Conservation (phyloP, 371 early-diverging fungal species). For the Lichtheimia hyalospora region DNA sequence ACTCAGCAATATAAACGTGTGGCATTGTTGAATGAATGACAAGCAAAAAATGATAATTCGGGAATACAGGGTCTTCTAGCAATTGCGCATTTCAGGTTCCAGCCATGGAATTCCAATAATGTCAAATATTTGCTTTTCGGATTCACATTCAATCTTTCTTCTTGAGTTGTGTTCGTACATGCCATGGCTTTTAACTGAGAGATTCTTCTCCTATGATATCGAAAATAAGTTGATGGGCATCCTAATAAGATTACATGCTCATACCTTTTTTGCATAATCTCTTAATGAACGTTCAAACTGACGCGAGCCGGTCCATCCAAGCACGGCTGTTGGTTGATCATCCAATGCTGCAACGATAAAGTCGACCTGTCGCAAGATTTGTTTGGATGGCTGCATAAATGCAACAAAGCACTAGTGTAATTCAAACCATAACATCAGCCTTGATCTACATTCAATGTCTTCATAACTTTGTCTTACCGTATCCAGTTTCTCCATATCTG, state of each 20-base stretch:
- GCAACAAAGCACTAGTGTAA: slow-evolving; percentile 39
- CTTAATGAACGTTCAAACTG: slow-evolving; percentile 41
- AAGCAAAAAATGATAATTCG: neutral
- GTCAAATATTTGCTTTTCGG: slow-evolving; percentile 38
- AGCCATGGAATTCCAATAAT: slow-evolving; percentile 39
- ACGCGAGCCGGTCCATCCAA: slow-evolving; percentile 56
- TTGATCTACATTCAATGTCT: too few species aligned
- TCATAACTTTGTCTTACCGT: neutral
- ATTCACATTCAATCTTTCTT: slow-evolving; percentile 15
- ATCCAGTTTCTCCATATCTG: slow-evolving; percentile 5
- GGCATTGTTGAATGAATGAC: too few species aligned
- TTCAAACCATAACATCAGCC: neutral
- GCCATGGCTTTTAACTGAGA: slow-evolving; percentile 35
- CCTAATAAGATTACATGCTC: neutral
- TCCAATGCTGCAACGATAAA: slow-evolving; percentile 39
- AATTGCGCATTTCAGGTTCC: slow-evolving; percentile 44
- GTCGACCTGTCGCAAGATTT: slow-evolving; percentile 49
- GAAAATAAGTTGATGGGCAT: neutral
- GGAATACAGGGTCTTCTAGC: slow-evolving; percentile 18
- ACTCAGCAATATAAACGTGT: too few species aligned
- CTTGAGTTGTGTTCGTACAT: slow-evolving; percentile 22
- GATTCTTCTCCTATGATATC: slow-evolving; percentile 20
- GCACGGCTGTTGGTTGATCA: slow-evolving; percentile 35
- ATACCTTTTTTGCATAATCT: slow-evolving; percentile 36
- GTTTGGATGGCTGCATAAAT: slow-evolving; percentile 46